Evolutionary conservation across 805 yeast species (phyloP), one percentile per base, ranked within the genome.

Genomic region (Scheffersomyces stipitis): DNA sequence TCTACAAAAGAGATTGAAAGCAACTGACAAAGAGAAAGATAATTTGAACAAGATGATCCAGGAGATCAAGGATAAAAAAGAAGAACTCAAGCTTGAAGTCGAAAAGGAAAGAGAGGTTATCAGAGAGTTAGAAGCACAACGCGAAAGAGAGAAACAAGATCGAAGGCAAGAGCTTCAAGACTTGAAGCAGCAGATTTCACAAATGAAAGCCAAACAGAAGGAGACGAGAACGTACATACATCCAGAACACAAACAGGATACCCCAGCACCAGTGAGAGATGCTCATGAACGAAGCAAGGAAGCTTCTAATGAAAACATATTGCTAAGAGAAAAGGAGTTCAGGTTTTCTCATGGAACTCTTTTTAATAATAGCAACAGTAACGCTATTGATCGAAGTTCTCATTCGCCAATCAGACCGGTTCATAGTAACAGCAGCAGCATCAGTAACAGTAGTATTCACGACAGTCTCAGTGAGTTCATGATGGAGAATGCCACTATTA

Each of bases 21-120:
- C 33, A 20, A 32, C 40, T 15, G 45, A 42, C 26, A 31, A 23
- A 13, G 51, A 46, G 26, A 30, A 33, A 10, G 42, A 38, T 45
- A 29, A 46, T 42, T 7, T 37, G 17, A 31, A 32, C 10, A 14
- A 8, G 6, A n/a, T 4, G 14, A 15, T 52, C 5, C 23, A 38
- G 6, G 38, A 36, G 15, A 28, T 51, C n/a, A 33, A 38, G 3
- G 16, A 26, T n/a, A 28, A 20, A 10, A 7, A 20, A 10, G 24
- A 20, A 20, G 7, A 20, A 7, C 24, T 20, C 24, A 20, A 20
- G 7, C 9, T 7, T 7, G 24, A 20, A 20, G 10, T 20, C 7
- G 24, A 20, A 10, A 20, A 20, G 24, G 24, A 20, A 10, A 20
- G 10, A 20, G 24, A 7, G 9, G 10, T 10, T 7, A 20, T 20